phyloP scores from a whole-genome alignment of 164 flowering plant genomes.

The Euptelea pleiosperma region DNA sequence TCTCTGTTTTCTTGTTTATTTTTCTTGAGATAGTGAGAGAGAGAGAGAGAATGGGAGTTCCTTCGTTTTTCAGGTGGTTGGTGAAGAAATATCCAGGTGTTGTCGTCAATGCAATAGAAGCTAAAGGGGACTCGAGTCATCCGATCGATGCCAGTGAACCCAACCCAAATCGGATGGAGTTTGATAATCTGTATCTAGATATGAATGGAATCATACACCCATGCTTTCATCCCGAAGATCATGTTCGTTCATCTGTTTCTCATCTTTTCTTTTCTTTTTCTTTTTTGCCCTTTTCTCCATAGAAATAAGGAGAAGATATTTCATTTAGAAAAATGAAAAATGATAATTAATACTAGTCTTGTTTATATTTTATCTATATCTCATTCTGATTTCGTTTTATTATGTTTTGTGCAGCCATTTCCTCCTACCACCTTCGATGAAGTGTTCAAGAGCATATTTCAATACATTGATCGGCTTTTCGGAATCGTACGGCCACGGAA shows the following conservation, averaged over 20 bases:
- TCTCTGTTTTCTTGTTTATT: too few relatives aligned
- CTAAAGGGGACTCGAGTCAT: not conserved
- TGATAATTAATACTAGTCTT: not conserved
- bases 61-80: slow-evolving; percentile 45
- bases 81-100: slow-evolving; percentile 37
- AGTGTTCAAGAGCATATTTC: slow-evolving; percentile 39
- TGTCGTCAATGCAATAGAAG: slow-evolving; percentile 29
- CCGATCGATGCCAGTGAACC: slow-evolving; percentile 11
- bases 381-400: not conserved
- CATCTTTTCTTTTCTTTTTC: too few relatives aligned
- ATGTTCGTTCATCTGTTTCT: slow-evolving; percentile 3
- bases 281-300: not conserved
- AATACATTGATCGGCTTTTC: slow-evolving; percentile 47
- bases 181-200: slow-evolving; percentile 54
- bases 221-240: slow-evolving; percentile 50
- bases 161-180: slow-evolving; percentile 49
- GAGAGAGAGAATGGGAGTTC: slow-evolving; percentile 41
- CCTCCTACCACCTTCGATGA: slow-evolving; percentile 41
- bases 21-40: too few relatives aligned
- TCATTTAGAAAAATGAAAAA: too few relatives aligned
- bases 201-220: slow-evolving; percentile 66
- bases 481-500: slow-evolving; percentile 48
- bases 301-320: too few relatives aligned
- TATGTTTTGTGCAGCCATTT: not conserved
- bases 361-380: not conserved